A percentile compares a stretch with the other conserved stretches of the same genome.
phyloP scores from a whole-genome alignment of 306 rosid genomes.

The Erythrophleum fordii region DNA sequence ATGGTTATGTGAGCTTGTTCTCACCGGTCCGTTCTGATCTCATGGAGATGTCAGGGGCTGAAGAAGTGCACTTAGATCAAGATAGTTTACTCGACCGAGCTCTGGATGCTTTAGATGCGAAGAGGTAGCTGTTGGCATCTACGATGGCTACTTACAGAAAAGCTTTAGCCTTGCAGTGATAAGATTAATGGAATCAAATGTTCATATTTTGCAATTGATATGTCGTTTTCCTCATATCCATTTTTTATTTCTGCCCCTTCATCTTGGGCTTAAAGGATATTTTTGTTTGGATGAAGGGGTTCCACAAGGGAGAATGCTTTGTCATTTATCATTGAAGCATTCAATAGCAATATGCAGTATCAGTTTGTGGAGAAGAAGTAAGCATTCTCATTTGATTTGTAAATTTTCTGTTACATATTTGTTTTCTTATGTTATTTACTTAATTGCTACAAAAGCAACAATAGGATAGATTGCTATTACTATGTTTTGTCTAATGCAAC shows the following conservation, averaged over 20 bases:
- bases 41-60: constrained; percentile 56
- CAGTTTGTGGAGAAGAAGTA: constrained; percentile 86
- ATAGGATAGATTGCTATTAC: not conserved
- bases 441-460: not conserved
- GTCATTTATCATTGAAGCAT: constrained; percentile 63
- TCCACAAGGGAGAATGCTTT: constrained; percentile 83
- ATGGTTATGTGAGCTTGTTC: constrained; percentile 82
- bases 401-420: not conserved
- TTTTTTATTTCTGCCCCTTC: not conserved
- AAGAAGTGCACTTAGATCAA: constrained; percentile 67
- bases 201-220: not conserved
- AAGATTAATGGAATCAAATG: constrained; percentile 15
- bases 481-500: constrained; percentile 12
- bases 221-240: not conserved
- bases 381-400: constrained; percentile 28
- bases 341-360: constrained; percentile 73
- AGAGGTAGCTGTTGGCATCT: constrained; percentile 56
- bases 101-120: constrained; percentile 80
- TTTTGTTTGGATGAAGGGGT: constrained; percentile 61
- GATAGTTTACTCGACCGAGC: constrained; percentile 85
- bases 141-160: not conserved
- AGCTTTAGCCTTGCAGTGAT: not conserved
- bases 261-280: not conserved
- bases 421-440: not conserved
- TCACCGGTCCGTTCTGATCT: constrained; percentile 76